These are phyloP conservation scores for Bullera alba DNA, from an alignment of 768 basidiomycete species.

Conservation along the genomic window DNA sequence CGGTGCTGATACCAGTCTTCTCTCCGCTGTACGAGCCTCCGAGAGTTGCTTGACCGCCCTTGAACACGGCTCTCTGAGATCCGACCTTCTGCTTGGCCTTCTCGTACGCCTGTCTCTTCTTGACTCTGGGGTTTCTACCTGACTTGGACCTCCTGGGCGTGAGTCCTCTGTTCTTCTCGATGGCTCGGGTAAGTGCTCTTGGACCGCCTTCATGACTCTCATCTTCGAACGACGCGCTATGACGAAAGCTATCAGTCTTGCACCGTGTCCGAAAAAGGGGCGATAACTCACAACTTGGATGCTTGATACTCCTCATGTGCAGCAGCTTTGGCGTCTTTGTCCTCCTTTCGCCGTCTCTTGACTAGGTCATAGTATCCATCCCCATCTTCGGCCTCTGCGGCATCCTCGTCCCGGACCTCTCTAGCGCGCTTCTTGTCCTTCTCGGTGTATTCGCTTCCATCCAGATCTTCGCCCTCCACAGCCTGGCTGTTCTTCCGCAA, in stretches of 20 bases:
- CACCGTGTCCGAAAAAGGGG: too few species aligned
- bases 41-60: slow-evolving; percentile 64
- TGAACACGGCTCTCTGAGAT: slow-evolving; percentile 87
- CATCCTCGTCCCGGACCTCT: slow-evolving; percentile 30
- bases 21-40: slow-evolving; percentile 82
- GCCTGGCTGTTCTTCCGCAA: slow-evolving; percentile 42
- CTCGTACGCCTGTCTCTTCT: slow-evolving; percentile 86
- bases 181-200: slow-evolving; percentile 79
- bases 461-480: slow-evolving; percentile 28
- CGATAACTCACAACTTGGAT: slow-evolving; percentile 24
- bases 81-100: slow-evolving; percentile 88
- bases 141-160: slow-evolving; percentile 82
- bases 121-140: slow-evolving; percentile 93
- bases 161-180: slow-evolving; percentile 87
- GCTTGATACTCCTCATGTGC: slow-evolving; percentile 61
- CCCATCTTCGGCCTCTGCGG: slow-evolving; percentile 46
- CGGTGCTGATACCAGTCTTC: slow-evolving; percentile 82
- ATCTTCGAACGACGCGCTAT: slow-evolving; percentile 40
- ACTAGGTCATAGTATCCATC: slow-evolving; percentile 90
- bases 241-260: neutral
- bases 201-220: slow-evolving; percentile 58
- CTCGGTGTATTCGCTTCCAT: slow-evolving; percentile 47
- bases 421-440: slow-evolving; percentile 47
- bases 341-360: slow-evolving; percentile 62
- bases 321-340: slow-evolving; percentile 70